These are phyloP conservation scores for Iris pallida DNA, from an alignment of 116 monocot species.

Conservation along the genomic window DNA sequence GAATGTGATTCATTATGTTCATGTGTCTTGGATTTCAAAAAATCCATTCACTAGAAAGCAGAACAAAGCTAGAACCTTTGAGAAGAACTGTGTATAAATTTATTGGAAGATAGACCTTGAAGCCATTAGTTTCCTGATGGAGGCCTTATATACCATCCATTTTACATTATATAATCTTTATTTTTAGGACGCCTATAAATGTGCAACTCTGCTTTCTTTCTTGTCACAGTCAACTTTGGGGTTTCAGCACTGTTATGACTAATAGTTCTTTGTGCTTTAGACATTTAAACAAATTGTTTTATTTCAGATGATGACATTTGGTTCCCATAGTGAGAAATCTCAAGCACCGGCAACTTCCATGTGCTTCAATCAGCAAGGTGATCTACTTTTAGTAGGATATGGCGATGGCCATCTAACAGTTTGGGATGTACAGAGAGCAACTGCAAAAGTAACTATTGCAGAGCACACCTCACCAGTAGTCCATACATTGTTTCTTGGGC, in stretches of 20 bases:
- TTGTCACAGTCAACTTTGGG: background rate
- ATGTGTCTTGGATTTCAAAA: too few species aligned
- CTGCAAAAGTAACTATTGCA: conserved; percentile 65
- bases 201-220: background rate
- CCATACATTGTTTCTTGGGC: conserved; percentile 80
- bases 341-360: conserved; percentile 76
- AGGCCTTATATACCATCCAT: too few species aligned
- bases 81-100: too few species aligned
- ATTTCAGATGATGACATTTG: conserved; percentile 71
- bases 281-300: conserved; percentile 9
- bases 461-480: conserved; percentile 80
- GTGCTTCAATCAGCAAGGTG: conserved; percentile 96
- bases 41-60: too few species aligned
- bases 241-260: background rate
- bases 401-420: conserved; percentile 83
- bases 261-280: conserved; percentile 6
- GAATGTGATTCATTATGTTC: too few species aligned
- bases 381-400: conserved; percentile 91
- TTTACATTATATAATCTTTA: too few species aligned
- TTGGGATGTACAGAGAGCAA: conserved; percentile 86
- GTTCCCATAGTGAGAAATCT: conserved; percentile 68
- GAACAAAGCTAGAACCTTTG: too few species aligned
- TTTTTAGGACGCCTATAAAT: too few species aligned
- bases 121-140: too few species aligned
- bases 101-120: too few species aligned